Evolutionary conservation across 352 stramenopile genomes (phyloP), one percentile per base, ranked within the genome.

Genomic region (Phytophthora tentaculata): DNA sequence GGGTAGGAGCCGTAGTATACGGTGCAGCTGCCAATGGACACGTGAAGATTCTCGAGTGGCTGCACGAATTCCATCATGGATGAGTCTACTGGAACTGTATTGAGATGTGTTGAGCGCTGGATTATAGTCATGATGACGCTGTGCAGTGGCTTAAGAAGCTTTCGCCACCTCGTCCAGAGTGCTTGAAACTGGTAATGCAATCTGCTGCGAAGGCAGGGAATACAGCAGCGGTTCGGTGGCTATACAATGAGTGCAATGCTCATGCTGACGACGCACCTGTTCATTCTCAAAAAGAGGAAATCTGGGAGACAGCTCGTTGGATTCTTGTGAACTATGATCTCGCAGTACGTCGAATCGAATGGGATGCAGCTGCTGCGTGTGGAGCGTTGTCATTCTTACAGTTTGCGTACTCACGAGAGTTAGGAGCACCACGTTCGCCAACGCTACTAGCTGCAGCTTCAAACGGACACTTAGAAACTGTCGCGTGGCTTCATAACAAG

Each of bases 121-220:
- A 79, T 16, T 84, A 88, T 39, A 67, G 74, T 14, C 81, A 84
- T n/a, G 48, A 83, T 12, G 32, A 69, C 1, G 61, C 69, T 1
- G 51, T 90, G 5, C 24, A 84, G 43, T 92, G 78, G 77, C 76
- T 90, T 4, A 8, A 14, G 41, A 48, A 22, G 41, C 41, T 24
- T 48, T 48, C 41, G 20, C 53, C 55, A 51, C 67, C 61, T 67
- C 55, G 61, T 14, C 32, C 43, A 10, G 61, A 74, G 43, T 67
- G 67, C 29, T 57, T 74, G 23, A 66, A 62, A 16, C 24, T 68
- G 23, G 68, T 72, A 37, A 65, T 76, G 52, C 22, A 28, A 23
- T 67, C 62, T 26, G 68, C 68, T 24, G 63, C 50, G 4, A 68
- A 68, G 23, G 37, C 51, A 12, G 63, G 68, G 2, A 66, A 72